Percentiles rank a stretch among this genome's conserved stretches.
Conservation (phyloP, 2,329 filamentous ascomycete species). For the Cytospora mali region DNA sequence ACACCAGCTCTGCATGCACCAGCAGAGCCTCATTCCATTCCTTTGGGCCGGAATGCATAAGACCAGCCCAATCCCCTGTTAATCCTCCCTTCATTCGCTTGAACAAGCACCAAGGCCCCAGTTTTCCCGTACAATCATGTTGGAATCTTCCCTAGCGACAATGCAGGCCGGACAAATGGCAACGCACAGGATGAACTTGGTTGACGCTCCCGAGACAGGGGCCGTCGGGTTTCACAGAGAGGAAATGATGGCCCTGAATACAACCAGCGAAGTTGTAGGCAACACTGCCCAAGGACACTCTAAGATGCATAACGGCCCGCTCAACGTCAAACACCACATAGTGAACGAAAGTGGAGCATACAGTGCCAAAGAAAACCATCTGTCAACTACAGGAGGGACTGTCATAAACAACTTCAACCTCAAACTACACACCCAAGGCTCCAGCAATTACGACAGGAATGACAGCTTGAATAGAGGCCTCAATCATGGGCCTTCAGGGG, state of each 20-base stretch:
- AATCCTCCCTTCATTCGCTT: background rate
- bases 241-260: background rate
- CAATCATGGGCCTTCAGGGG: no score
- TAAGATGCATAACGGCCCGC: background rate
- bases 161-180: background rate
- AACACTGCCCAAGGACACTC: background rate
- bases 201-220: background rate
- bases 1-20: background rate
- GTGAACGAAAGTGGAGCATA: background rate
- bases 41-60: slow-evolving; percentile 4
- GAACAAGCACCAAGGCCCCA: background rate
- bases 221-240: background rate
- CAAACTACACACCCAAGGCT: background rate
- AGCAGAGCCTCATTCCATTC: background rate
- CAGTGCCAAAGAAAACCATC: background rate
- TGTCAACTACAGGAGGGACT: background rate
- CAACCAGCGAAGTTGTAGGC: background rate
- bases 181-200: no score
- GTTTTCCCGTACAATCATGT: background rate
- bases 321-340: background rate
- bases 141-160: background rate
- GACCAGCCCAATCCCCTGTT: background rate
- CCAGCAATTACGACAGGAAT: no score
- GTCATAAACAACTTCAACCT: background rate
- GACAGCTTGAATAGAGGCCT: no score